A percentile compares a stretch with the other conserved stretches of the same genome.
Conservation (phyloP, 257 asterid genomes). For the Jasminum sambac region DNA sequence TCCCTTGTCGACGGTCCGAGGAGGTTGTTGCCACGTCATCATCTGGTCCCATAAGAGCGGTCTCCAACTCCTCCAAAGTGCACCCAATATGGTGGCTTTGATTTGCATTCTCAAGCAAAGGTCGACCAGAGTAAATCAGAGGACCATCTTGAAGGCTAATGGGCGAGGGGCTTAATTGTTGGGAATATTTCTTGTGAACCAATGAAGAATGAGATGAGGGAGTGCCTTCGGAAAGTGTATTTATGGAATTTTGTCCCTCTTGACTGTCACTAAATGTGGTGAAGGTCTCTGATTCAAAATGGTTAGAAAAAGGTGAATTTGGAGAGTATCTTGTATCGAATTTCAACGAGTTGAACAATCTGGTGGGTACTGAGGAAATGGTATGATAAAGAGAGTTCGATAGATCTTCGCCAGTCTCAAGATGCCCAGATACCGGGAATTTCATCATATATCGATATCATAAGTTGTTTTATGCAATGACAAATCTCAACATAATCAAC, state of each 20-base stretch:
- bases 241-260: slow-evolving; percentile 60
- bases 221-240: slow-evolving; percentile 49
- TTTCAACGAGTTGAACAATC: slow-evolving; percentile 49
- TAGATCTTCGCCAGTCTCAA: slow-evolving; percentile 31
- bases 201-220: slow-evolving; percentile 57
- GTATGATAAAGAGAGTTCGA: slow-evolving; percentile 39
- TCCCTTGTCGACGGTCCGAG: slow-evolving; percentile 32
- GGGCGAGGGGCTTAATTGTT: slow-evolving; percentile 37
- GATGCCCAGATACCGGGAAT: slow-evolving; percentile 32
- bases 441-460: slow-evolving; percentile 38
- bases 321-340: slow-evolving; percentile 68
- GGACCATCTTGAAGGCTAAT: slow-evolving; percentile 38
- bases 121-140: slow-evolving; percentile 29
- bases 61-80: slow-evolving; percentile 63
- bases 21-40: slow-evolving; percentile 45
- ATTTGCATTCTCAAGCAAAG: slow-evolving; percentile 35
- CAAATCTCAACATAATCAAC: slow-evolving; percentile 6
- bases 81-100: slow-evolving; percentile 44
- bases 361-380: slow-evolving; percentile 49
- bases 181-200: slow-evolving; percentile 44
- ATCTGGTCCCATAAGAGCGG: slow-evolving; percentile 74
- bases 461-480: slow-evolving; percentile 20
- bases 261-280: slow-evolving; percentile 46
- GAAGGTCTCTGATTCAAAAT: slow-evolving; percentile 46
- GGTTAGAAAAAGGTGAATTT: slow-evolving; percentile 62